These are phyloP conservation scores for Solanum clarkiae DNA, from an alignment of 257 asterid species.

Conservation along the genomic window DNA sequence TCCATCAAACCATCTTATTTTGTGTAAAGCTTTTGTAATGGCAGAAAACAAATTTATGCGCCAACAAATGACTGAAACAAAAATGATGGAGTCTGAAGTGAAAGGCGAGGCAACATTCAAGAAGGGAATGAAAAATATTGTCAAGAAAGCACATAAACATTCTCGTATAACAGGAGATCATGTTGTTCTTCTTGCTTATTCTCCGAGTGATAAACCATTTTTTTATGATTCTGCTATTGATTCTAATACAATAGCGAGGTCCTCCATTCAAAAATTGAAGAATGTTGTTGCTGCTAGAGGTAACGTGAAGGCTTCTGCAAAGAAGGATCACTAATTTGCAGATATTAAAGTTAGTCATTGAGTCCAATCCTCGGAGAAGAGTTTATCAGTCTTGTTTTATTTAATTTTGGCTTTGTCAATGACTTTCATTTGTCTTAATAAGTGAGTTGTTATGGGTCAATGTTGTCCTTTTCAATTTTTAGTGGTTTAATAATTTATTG, in stretches of 20 bases:
- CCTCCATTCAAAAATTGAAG: neutral
- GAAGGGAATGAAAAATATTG: neutral
- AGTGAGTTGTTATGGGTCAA: neutral
- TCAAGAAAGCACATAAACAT: neutral
- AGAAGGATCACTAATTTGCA: too few species aligned
- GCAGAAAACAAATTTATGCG: too few species aligned
- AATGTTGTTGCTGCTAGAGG: neutral
- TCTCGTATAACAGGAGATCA: neutral
- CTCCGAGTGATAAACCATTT: neutral
- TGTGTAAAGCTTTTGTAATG: neutral
- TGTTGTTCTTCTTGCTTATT: neutral
- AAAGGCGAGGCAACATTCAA: neutral
- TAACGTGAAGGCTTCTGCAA: neutral
- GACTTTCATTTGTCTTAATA: neutral
- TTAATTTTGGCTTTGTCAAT: neutral
- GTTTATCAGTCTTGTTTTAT: too few species aligned
- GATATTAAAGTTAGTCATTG: neutral
- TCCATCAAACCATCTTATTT: neutral
- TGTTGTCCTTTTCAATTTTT: neutral
- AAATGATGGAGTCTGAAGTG: too few species aligned
- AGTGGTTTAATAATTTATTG: too few species aligned
- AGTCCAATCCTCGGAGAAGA: neutral
- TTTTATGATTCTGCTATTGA: neutral
- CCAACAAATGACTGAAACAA: neutral
- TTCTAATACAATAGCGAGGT: neutral